These are phyloP conservation scores for Beauveria brongniartii DNA, from an alignment of 2,329 filamentous ascomycete genomes.

Conservation along the genomic window DNA sequence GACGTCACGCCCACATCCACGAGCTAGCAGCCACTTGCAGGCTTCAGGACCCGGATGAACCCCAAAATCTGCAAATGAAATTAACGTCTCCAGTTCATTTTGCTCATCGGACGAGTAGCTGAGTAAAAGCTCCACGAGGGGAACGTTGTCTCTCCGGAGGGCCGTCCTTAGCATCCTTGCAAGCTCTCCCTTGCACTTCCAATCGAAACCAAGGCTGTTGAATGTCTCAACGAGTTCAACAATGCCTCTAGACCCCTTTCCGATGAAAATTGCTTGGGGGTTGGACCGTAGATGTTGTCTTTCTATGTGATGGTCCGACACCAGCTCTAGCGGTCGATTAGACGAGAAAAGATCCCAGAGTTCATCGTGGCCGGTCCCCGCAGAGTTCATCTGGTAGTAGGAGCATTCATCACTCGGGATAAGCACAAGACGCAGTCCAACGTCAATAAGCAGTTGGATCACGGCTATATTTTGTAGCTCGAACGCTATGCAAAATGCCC, in stretches of 20 bases:
- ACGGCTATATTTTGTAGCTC: background rate
- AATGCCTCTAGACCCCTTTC: background rate
- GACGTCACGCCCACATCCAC: background rate
- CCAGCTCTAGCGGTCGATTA: background rate
- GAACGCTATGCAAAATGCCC: background rate
- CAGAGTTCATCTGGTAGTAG: background rate
- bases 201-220: background rate
- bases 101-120: background rate
- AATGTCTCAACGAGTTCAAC: background rate
- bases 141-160: background rate
- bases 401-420: background rate
- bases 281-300: background rate
- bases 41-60: background rate
- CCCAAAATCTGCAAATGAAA: rapidly evolving
- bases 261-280: rapidly evolving
- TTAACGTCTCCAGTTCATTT: background rate
- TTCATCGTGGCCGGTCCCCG: background rate
- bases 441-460: background rate
- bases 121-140: background rate
- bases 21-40: background rate
- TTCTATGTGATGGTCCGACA: background rate
- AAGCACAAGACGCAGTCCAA: too few relatives aligned
- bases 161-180: background rate
- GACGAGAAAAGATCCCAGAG: background rate
- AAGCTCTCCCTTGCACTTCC: background rate